A percentile compares a stretch with the other conserved stretches of the same genome.
phyloP scores from a whole-genome alignment of 2,329 filamentous ascomycete species.

The Aureobasidium sp. region DNA sequence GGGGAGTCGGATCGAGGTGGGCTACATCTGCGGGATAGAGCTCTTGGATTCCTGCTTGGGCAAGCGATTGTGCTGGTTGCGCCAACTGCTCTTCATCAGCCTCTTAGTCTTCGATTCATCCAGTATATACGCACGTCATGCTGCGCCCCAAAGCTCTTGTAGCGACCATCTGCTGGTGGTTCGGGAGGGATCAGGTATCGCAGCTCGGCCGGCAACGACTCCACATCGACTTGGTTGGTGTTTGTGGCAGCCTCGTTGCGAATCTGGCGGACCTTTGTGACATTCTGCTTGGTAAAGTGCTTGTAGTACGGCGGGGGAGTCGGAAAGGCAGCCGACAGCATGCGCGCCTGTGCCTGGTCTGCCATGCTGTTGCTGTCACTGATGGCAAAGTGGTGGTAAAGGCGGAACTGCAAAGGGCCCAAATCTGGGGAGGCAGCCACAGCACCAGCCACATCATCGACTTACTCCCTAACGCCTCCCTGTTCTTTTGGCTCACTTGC shows the following conservation, averaged over 20 bases:
- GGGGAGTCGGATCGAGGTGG: constrained; percentile 38
- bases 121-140: constrained; percentile 42
- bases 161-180: constrained; percentile 61
- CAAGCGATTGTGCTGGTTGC: constrained; percentile 57
- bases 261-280: constrained; percentile 43
- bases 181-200: constrained; percentile 71
- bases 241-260: constrained; percentile 22
- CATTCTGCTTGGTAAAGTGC: constrained; percentile 70
- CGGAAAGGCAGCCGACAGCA: constrained; percentile 59
- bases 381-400: not conserved
- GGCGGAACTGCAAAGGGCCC: not conserved
- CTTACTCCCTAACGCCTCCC: not conserved
- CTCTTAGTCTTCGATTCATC: not conserved
- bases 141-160: constrained; percentile 63
- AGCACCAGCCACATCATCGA: not conserved
- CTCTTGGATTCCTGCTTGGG: constrained; percentile 62
- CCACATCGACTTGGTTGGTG: constrained; percentile 20
- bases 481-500: not conserved
- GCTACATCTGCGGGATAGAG: constrained; percentile 46
- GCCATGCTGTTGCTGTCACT: constrained; percentile 43
- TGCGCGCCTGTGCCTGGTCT: constrained; percentile 41
- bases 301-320: constrained; percentile 85
- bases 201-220: constrained; percentile 59
- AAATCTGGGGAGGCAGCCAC: constrained; percentile 3
- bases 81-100: constrained; percentile 31